Evolutionary conservation across 768 basidiomycete genomes (phyloP).

Genomic region (Gymnopilus dilepis): DNA sequence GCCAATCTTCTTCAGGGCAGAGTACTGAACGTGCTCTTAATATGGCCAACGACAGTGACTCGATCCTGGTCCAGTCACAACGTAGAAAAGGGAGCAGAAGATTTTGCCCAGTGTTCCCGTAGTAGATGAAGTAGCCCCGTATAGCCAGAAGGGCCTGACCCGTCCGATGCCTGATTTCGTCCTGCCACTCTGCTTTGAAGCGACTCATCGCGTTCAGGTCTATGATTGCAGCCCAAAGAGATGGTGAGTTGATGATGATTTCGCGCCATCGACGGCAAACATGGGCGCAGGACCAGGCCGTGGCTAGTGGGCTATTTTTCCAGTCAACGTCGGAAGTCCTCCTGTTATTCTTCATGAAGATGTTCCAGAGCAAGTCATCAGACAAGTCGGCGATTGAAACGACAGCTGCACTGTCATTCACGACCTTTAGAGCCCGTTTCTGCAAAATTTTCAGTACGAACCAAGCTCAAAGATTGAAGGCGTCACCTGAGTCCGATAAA

Average conservation of each 20-base stretch:
- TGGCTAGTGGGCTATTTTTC: background rate
- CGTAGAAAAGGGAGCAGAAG: conserved; percentile 7
- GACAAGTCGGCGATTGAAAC: too few species aligned
- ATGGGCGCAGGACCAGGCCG: conserved; percentile 2
- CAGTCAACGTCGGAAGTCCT: background rate
- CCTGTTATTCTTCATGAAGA: background rate
- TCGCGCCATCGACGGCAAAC: conserved; percentile 14
- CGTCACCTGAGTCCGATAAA: too few species aligned
- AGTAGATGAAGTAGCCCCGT: conserved; percentile 2
- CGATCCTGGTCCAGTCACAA: background rate
- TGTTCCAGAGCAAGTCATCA: too few species aligned
- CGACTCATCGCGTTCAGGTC: conserved; percentile 10
- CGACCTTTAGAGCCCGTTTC: too few species aligned
- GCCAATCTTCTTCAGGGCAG: too few species aligned
- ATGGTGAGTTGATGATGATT: conserved; percentile 2
- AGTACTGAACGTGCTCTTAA: too few species aligned
- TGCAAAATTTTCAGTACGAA: too few species aligned
- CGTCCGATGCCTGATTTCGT: conserved; percentile 9
- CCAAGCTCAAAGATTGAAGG: too few species aligned
- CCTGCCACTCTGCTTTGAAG: conserved; percentile 9
- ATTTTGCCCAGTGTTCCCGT: background rate
- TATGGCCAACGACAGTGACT: too few species aligned
- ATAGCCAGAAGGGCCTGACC: conserved; percentile 8
- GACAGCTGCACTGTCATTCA: too few species aligned
- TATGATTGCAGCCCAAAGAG: conserved; percentile 16